These are phyloP conservation scores for Lithohypha guttulata DNA, from an alignment of 2,329 filamentous ascomycete species.

Conservation along the genomic window DNA sequence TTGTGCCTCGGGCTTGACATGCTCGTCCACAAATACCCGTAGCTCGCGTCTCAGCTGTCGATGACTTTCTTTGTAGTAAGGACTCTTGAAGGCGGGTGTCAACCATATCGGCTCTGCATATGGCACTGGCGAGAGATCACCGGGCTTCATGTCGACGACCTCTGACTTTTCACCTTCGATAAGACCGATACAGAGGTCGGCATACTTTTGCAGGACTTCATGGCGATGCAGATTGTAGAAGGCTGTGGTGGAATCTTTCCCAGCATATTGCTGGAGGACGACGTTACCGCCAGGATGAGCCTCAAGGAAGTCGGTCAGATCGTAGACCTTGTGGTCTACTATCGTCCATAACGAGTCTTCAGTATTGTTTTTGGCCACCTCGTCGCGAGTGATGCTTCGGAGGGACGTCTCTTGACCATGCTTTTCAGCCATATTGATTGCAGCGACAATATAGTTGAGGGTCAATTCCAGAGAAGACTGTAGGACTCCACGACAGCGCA, in stretches of 20 bases:
- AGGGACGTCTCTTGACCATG: constrained; percentile 8
- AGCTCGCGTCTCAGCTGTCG: constrained; percentile 55
- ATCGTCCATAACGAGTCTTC: constrained; percentile 43
- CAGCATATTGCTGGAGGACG: constrained; percentile 31
- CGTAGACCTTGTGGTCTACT: constrained; percentile 50
- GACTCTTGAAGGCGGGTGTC: constrained; percentile 60
- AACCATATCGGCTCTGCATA: constrained; percentile 83
- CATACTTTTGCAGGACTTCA: constrained; percentile 76
- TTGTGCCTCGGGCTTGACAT: constrained; percentile 51
- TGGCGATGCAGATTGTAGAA: constrained; percentile 82
- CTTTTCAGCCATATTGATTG: constrained; percentile 8
- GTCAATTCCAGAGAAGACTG: background rate
- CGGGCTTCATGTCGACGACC: constrained; percentile 57
- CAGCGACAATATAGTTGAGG: too few relatives aligned
- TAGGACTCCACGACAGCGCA: background rate
- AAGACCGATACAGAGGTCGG: constrained; percentile 62
- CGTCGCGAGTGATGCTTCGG: constrained; percentile 19
- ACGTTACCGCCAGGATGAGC: constrained; percentile 46
- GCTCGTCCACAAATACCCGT: constrained; percentile 52
- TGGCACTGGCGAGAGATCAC: constrained; percentile 65
- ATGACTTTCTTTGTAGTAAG: constrained; percentile 60
- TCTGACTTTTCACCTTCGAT: constrained; percentile 64
- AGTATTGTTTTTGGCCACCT: constrained; percentile 41
- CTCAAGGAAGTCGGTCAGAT: constrained; percentile 46
- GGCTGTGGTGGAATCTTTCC: constrained; percentile 32